Percentiles rank a stretch among this genome's conserved stretches.
phyloP scores from a whole-genome alignment of 1,284 basidiomycete genomes.

The Tilletia setariae region DNA sequence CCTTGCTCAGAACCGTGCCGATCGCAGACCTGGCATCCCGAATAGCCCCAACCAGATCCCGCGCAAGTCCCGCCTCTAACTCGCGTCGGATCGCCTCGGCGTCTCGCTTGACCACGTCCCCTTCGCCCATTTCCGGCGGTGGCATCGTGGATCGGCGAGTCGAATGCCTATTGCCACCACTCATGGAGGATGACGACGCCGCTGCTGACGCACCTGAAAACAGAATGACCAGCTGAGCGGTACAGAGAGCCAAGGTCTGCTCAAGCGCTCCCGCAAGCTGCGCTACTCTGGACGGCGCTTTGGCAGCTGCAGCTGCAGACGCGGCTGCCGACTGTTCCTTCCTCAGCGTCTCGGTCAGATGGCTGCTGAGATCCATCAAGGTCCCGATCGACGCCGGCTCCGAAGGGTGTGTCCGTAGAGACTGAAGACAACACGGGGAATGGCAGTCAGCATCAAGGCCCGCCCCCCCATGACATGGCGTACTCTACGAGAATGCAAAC shows the following conservation, averaged over 20 bases:
- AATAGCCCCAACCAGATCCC: not conserved
- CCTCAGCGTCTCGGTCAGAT: conserved; percentile 35
- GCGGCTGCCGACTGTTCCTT: not conserved
- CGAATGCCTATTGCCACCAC: not conserved
- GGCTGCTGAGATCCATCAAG: conserved; percentile 37
- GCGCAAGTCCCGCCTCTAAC: not conserved
- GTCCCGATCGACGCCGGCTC: conserved; percentile 47
- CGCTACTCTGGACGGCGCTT: not conserved
- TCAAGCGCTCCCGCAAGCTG: conserved; percentile 26
- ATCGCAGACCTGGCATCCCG: not conserved
- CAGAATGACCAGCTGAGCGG: conserved; percentile 25
- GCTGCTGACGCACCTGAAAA: not conserved
- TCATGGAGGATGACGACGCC: not conserved
- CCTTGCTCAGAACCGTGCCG: not conserved
- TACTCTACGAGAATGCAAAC: too few relatives aligned
- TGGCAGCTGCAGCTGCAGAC: not conserved
- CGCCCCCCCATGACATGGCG: too few relatives aligned
- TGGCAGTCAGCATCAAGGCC: not conserved
- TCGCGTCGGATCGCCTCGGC: conserved; percentile 1
- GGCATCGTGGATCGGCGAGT: too few relatives aligned
- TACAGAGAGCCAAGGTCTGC: conserved; percentile 29
- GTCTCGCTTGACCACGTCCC: not conserved
- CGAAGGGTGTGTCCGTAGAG: conserved; percentile 33
- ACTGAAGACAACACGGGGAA: not conserved
- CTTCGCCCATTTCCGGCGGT: not conserved